phyloP scores from a whole-genome alignment of 495 filamentous ascomycete species.

The Trypethelium eluteriae region DNA sequence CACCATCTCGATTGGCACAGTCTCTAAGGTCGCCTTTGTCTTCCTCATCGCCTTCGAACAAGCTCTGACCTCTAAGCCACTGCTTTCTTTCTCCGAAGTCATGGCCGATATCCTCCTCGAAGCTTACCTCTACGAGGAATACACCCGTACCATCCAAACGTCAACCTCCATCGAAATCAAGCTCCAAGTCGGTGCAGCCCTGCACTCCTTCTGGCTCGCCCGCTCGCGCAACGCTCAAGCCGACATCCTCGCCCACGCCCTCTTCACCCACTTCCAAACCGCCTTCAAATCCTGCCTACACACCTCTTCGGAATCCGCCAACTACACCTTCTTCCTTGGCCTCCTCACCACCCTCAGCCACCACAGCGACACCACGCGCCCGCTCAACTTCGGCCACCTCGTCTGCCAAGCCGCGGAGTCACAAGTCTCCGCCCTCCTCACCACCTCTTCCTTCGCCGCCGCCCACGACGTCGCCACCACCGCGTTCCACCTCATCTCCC shows the following conservation, averaged over 20 bases:
- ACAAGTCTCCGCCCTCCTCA: neutral
- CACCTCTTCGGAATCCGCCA: neutral
- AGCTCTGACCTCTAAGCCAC: constrained; percentile 4
- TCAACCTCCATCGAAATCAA: neutral
- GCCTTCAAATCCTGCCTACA: neutral
- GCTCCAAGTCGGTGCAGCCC: neutral
- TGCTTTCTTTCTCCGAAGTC: constrained; percentile 1
- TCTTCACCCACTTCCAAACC: neutral
- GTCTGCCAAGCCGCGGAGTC: neutral
- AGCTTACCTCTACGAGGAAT: neutral
- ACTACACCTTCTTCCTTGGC: neutral
- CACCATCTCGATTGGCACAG: constrained; percentile 4
- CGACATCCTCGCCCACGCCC: neutral
- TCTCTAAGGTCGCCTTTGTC: constrained; percentile 5
- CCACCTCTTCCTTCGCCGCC: neutral
- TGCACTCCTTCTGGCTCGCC: neutral
- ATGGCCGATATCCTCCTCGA: constrained; percentile 9
- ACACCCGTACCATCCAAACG: neutral
- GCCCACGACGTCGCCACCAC: neutral
- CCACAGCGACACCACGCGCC: neutral
- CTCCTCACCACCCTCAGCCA: neutral
- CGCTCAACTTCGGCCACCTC: neutral
- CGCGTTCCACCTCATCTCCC: neutral
- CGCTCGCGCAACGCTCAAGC: neutral
- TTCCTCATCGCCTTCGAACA: constrained; percentile 2